A percentile compares a stretch with the other conserved stretches of the same genome.
These are phyloP conservation scores for Colletotrichum orbiculare DNA, from an alignment of 2,329 filamentous ascomycete species.

Conservation along the genomic window DNA sequence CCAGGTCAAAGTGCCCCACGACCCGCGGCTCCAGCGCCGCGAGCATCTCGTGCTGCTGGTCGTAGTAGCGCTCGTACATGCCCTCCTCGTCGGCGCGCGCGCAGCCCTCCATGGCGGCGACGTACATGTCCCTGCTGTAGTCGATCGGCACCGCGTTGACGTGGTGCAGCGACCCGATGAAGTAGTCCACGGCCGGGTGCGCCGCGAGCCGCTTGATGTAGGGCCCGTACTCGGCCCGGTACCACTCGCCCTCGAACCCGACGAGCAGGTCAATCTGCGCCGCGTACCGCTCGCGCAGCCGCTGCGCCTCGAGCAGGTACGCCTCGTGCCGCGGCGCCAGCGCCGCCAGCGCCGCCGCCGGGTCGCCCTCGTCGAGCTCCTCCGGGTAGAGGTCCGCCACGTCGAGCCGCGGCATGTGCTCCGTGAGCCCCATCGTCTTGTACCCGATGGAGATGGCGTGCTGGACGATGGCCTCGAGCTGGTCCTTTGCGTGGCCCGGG, in stretches of 20 bases:
- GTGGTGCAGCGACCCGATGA: conserved; percentile 94
- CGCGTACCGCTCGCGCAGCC: conserved; percentile 77
- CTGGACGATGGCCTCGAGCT: conserved; percentile 84
- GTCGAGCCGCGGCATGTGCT: conserved; percentile 90
- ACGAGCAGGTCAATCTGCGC: conserved; percentile 81
- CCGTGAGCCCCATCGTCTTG: conserved; percentile 86
- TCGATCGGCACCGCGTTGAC: conserved; percentile 89
- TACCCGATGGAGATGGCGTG: conserved; percentile 83
- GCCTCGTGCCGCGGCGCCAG: conserved; percentile 70
- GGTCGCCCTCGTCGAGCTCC: conserved; percentile 71
- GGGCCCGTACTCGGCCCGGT: conserved; percentile 71
- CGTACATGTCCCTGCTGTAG: conserved; percentile 78
- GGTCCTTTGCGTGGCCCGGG: conserved; percentile 85
- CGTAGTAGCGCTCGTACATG: conserved; percentile 89
- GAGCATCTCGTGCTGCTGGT: conserved; percentile 87
- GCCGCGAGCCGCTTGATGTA: conserved; percentile 69
- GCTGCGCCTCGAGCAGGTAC: conserved; percentile 80
- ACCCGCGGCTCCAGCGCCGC: conserved; percentile 76
- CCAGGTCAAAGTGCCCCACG: conserved; percentile 94
- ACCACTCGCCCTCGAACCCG: conserved; percentile 95
- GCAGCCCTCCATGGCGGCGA: conserved; percentile 63
- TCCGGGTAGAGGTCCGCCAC: conserved; percentile 88
- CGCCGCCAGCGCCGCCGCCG: conserved; percentile 57
- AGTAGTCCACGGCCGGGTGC: conserved; percentile 81
- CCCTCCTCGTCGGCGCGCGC: conserved; percentile 70